phyloP scores from a whole-genome alignment of 169 alveolate species.

The Cryptosporidium parvum region DNA sequence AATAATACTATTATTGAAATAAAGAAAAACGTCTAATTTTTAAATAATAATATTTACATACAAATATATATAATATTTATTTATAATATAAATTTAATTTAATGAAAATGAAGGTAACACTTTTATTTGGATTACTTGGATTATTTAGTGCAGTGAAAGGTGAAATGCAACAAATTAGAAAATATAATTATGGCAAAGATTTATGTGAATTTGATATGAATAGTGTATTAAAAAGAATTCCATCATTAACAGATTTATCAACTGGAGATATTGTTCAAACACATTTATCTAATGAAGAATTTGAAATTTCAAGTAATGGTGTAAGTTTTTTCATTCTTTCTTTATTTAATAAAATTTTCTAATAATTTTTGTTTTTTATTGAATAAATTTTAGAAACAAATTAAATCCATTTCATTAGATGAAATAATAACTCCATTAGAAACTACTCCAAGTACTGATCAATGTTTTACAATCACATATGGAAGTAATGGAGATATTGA shows the following conservation, averaged over 20 bases:
- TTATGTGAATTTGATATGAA: conserved; percentile 58
- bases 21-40: no score
- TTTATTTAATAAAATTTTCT: neutral
- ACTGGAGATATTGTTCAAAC: conserved; percentile 44
- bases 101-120: conserved; percentile 23
- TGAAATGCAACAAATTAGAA: neutral
- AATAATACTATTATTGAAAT: no score
- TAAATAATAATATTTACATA: neutral
- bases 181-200: conserved; percentile 58
- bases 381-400: conserved; percentile 11
- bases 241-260: conserved; percentile 50
- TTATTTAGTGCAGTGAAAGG: neutral
- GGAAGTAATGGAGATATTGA: conserved; percentile 23
- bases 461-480: conserved; percentile 51
- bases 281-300: conserved; percentile 37
- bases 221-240: conserved; percentile 69
- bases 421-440: conserved; percentile 49
- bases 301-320: conserved; percentile 32
- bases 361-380: neutral
- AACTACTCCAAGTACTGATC: conserved; percentile 69
- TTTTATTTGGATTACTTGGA: conserved; percentile 38
- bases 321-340: conserved; percentile 15
- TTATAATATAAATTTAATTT: neutral
- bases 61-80: neutral
- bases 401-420: conserved; percentile 29